Percentiles rank a stretch among this genome's conserved stretches.
Conservation (phyloP, 352 stramenopile species). For the Pythium guiyangense region DNA sequence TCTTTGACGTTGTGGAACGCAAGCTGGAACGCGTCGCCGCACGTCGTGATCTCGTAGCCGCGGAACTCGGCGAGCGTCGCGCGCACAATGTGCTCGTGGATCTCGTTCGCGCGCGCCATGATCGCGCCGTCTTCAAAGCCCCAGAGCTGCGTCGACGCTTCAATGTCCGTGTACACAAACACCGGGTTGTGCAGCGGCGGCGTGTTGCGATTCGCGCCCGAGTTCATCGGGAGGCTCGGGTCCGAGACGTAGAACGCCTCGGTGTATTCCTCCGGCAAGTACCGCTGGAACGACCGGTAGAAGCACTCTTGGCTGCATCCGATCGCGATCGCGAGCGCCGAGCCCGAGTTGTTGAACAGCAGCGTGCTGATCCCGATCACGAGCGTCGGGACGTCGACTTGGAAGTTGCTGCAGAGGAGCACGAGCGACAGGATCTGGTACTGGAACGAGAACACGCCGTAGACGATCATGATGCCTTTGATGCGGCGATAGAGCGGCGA, state of each 20-base stretch:
- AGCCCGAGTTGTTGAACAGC: constrained; percentile 43
- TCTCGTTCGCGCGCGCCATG: constrained; percentile 43
- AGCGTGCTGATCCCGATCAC: constrained; percentile 32
- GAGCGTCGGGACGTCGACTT: constrained; percentile 23
- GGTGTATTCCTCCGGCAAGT: constrained; percentile 42
- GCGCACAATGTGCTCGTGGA: constrained; percentile 51
- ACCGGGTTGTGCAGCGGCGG: constrained; percentile 37
- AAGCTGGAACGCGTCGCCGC: constrained; percentile 55
- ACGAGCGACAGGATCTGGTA: constrained; percentile 42
- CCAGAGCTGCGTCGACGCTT: constrained; percentile 53
- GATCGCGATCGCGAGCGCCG: constrained; percentile 36
- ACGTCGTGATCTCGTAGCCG: constrained; percentile 61
- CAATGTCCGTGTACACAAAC: constrained; percentile 69
- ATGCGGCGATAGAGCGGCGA: constrained; percentile 57
- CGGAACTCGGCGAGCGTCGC: constrained; percentile 28
- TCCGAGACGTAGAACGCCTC: constrained; percentile 41
- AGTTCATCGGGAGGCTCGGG: constrained; percentile 23
- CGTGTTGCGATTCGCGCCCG: constrained; percentile 4
- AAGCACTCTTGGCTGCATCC: constrained; percentile 48
- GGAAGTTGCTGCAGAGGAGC: constrained; percentile 30
- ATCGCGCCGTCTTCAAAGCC: constrained; percentile 22
- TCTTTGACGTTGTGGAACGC: constrained; percentile 50
- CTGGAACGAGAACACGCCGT: constrained; percentile 39
- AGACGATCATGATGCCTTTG: constrained; percentile 59
- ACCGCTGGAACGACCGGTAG: constrained; percentile 26